Base-by-base conservation (phyloP, 202 grass and related monocot genomes). In the Schoenoplectus tabernaemontani region DNA sequence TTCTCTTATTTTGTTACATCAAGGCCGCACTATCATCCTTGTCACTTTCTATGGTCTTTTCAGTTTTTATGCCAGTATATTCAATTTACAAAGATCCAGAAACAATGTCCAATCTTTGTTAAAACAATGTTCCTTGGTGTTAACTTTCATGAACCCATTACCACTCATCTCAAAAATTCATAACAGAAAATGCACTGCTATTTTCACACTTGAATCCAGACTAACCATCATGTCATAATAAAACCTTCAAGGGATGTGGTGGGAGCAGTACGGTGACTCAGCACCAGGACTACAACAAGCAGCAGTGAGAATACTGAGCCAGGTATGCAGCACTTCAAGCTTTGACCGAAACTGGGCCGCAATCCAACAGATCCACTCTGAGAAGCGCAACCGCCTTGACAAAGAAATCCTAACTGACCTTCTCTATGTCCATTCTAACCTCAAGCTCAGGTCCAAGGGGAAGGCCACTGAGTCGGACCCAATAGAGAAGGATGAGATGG, bases 191-290 rank as follows among this genome's bases (percentile, higher is more conserved):
- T 5, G 26, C 24, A 32, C 5, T 73, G n/a, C 7, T 51, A 17
- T 51, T 73, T 71, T 73, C 46, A 53, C 46, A 17, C 23, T 53
- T 46, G 15, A 73, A 34, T 19, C 20, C 44, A 53, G 46, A 23
- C 46, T 54, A 74, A 74, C 46, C 53, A 13, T 64, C 5, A 53
- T 74, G 26, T 34, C 16, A 53, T 74, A 50, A 1, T 33, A 54
- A 19, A 47, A 65, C 15, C 15, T 81, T 60, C 2, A 57, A 98
- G 95, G 95, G 37, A 98, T 98, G 86, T 98, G 95, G 95, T 98
- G 95, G 95, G 91, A 98, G 84, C 89, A 98, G 71, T 98, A 98
- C 1, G 95, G 95, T 0, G 91, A 95, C 87, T 95, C 95, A 63
- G 85, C 91, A 20, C 91, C 91, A 7, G 87, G 89, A 30, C 64